Evolutionary conservation across 805 yeast species (phyloP).

Genomic region (Hanseniaspora singularis): DNA sequence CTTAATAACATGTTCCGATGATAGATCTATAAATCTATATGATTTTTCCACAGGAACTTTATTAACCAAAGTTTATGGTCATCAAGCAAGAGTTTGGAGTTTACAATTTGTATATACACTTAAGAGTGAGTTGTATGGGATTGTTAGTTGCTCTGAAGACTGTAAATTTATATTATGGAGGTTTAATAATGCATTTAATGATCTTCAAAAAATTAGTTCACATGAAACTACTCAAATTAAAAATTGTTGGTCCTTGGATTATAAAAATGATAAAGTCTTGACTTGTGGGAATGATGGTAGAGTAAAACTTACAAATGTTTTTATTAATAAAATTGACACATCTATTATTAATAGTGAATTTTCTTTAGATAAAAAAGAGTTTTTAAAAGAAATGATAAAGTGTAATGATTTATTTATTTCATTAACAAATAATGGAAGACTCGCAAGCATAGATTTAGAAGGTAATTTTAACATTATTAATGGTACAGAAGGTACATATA

Average conservation of each 20-base stretch:
- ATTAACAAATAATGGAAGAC: not conserved
- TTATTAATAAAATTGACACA: slow-evolving; percentile 16
- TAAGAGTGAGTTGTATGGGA: slow-evolving; percentile 18
- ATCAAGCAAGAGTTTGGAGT: slow-evolving; percentile 86
- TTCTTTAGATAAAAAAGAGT: not conserved
- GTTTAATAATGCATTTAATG: slow-evolving; percentile 21
- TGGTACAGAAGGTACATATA: not conserved
- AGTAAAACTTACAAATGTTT: slow-evolving; percentile 49
- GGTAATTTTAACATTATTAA: not conserved
- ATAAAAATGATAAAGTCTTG: slow-evolving; percentile 34
- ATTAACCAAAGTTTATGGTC: slow-evolving; percentile 88
- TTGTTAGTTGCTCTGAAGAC: slow-evolving; percentile 75
- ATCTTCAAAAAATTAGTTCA: slow-evolving; percentile 28
- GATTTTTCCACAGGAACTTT: slow-evolving; percentile 44
- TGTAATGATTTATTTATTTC: not conserved
- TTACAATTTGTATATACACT: slow-evolving; percentile 42
- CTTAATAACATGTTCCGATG: slow-evolving; percentile 82
- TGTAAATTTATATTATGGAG: slow-evolving; percentile 74
- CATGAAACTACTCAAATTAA: slow-evolving; percentile 71
- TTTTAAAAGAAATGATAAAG: slow-evolving; percentile 5
- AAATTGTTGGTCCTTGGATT: slow-evolving; percentile 74
- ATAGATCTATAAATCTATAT: slow-evolving; percentile 75
- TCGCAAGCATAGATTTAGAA: not conserved
- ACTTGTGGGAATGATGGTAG: slow-evolving; percentile 95
- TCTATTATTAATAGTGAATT: not conserved